Evolutionary conservation across 352 stramenopile genomes (phyloP).

Genomic region (Globisporangium alternatum): DNA sequence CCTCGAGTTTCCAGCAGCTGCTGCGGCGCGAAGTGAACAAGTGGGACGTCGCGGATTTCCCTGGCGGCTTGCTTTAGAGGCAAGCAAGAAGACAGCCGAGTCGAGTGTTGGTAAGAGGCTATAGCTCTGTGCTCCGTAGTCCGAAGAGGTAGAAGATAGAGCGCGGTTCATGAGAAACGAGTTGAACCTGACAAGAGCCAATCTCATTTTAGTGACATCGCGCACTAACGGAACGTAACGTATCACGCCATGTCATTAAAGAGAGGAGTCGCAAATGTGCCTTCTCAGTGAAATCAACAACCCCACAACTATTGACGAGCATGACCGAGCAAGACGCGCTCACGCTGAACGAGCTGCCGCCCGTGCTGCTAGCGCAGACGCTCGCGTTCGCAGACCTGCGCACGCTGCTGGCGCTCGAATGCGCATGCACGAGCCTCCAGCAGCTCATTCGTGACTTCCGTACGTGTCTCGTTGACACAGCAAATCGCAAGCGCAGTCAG

Average conservation of each 20-base stretch:
- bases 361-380: constrained; percentile 34
- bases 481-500: neutral
- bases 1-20: constrained; percentile 57
- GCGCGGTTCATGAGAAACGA: too few species aligned
- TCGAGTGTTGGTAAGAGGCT: neutral
- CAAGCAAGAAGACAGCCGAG: neutral
- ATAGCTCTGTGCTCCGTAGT: too few species aligned
- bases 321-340: constrained; percentile 5
- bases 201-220: too few species aligned
- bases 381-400: constrained; percentile 39
- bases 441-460: constrained; percentile 13
- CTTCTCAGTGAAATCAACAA: too few species aligned
- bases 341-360: constrained; percentile 31
- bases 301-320: neutral
- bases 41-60: constrained; percentile 22
- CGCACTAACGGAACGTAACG: too few species aligned
- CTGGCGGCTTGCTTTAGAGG: neutral
- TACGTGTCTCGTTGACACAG: neutral
- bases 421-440: constrained; percentile 9
- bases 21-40: constrained; percentile 49
- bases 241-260: too few species aligned
- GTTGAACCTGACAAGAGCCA: too few species aligned
- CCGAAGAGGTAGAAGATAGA: too few species aligned
- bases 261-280: too few species aligned
- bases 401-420: constrained; percentile 34